These are phyloP conservation scores for Penicillium sp. DNA, from an alignment of 2,329 filamentous ascomycete genomes.

Conservation along the genomic window DNA sequence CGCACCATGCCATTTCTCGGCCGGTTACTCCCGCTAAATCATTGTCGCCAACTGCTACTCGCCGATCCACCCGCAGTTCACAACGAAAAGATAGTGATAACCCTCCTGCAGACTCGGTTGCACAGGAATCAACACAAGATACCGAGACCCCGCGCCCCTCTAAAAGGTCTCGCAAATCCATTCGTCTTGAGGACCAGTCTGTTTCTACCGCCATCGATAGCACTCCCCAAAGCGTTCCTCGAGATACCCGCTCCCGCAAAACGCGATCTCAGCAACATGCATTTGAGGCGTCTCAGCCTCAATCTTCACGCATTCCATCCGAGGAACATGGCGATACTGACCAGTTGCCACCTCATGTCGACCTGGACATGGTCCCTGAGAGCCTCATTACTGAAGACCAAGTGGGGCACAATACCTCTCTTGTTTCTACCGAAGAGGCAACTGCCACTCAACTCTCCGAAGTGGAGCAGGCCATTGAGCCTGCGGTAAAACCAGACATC, in stretches of 20 bases:
- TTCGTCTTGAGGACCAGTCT: conserved; percentile 28
- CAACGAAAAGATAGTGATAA: conserved; percentile 16
- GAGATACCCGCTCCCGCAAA: conserved; percentile 22
- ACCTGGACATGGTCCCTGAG: conserved; percentile 4
- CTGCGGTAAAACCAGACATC: background rate
- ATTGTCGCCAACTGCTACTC: conserved; percentile 22
- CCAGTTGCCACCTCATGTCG: background rate
- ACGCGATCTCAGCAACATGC: conserved; percentile 18
- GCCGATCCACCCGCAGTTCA: conserved; percentile 27
- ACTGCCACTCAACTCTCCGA: conserved; percentile 23
- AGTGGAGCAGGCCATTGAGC: conserved; percentile 4
- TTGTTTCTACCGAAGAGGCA: conserved; percentile 18
- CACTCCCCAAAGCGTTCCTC: conserved; percentile 13
- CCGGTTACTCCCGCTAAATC: conserved; percentile 6
- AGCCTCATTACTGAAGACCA: background rate
- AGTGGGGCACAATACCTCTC: background rate
- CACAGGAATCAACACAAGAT: background rate
- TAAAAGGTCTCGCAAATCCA: conserved; percentile 33
- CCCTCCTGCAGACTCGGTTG: background rate
- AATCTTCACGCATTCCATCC: conserved; percentile 4
- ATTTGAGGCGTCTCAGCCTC: conserved; percentile 5
- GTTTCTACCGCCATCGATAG: conserved; percentile 15
- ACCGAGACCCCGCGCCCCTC: conserved; percentile 23
- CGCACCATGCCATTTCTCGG: conserved; percentile 11
- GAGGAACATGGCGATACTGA: background rate